Percentiles rank a stretch among this genome's conserved stretches.
Conservation (phyloP, 306 rosid genomes). For the Citrullus colocynthis region DNA sequence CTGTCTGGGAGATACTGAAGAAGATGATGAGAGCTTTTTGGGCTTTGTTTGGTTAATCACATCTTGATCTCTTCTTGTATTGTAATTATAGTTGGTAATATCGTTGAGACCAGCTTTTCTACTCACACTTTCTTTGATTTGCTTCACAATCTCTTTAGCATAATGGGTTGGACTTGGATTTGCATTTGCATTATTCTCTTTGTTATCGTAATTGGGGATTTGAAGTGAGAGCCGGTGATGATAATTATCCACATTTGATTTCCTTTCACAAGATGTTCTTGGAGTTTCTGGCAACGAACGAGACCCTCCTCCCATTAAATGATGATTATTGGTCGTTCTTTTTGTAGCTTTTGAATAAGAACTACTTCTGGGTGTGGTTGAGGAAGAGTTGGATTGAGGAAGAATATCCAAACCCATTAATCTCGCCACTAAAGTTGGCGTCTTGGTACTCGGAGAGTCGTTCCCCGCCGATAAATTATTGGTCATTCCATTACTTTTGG, state of each 20-base stretch:
- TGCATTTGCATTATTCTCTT: neutral
- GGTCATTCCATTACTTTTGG: slow-evolving; percentile 17
- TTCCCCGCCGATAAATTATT: neutral
- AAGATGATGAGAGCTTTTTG: neutral
- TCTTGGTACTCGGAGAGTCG: slow-evolving; percentile 65
- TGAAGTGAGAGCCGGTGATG: slow-evolving; percentile 71
- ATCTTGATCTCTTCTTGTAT: slow-evolving; percentile 5
- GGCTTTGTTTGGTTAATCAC: neutral
- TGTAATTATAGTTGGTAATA: slow-evolving; percentile 42
- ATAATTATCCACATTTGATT: slow-evolving; percentile 60
- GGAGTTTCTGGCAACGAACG: slow-evolving; percentile 74
- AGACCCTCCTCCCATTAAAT: slow-evolving; percentile 1
- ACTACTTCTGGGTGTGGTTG: slow-evolving; percentile 15
- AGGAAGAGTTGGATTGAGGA: slow-evolving; percentile 20
- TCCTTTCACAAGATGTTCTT: slow-evolving; percentile 50
- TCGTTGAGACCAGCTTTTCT: slow-evolving; percentile 52
- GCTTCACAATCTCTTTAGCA: slow-evolving; percentile 71
- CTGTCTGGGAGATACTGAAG: slow-evolving; percentile 23
- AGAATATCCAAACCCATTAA: slow-evolving; percentile 95
- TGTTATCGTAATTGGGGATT: slow-evolving; percentile 41
- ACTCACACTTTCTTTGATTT: slow-evolving; percentile 49
- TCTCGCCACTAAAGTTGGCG: slow-evolving; percentile 89
- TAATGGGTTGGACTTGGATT: slow-evolving; percentile 9
- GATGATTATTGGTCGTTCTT: neutral
- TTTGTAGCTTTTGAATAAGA: slow-evolving; percentile 15